Percentiles rank a stretch among this genome's conserved stretches.
phyloP scores from a whole-genome alignment of 129 eudicot genomes.

The Lonicera japonica region DNA sequence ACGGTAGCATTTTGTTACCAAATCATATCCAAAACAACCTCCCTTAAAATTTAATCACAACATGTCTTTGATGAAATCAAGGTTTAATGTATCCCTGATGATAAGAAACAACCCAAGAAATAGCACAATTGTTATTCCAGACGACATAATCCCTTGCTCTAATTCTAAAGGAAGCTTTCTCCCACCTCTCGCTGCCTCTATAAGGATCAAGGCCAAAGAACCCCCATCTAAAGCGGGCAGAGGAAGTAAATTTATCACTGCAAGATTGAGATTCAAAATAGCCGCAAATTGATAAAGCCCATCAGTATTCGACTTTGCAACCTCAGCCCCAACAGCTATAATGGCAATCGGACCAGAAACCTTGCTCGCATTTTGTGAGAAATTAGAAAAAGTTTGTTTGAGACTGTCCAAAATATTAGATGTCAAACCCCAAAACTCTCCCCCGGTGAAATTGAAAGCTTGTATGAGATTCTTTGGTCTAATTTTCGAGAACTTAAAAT shows the following conservation, averaged over 20 bases:
- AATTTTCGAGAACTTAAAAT: conserved; percentile 51
- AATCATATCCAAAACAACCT: background rate
- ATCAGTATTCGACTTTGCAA: conserved; percentile 68
- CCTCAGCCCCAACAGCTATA: conserved; percentile 94
- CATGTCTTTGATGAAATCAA: conserved; percentile 74
- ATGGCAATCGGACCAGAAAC: conserved; percentile 95
- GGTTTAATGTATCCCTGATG: conserved; percentile 77
- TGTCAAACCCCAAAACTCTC: conserved; percentile 78
- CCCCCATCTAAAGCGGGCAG: conserved; percentile 94
- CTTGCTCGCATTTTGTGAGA: conserved; percentile 74
- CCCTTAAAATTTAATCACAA: conserved; percentile 23
- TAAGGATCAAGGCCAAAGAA: conserved; percentile 68
- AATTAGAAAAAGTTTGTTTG: conserved; percentile 72
- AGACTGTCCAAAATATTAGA: conserved; percentile 69
- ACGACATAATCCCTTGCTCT: conserved; percentile 91
- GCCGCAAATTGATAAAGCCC: conserved; percentile 92
- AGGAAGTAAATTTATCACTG: conserved; percentile 88
- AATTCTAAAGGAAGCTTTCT: conserved; percentile 67
- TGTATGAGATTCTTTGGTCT: conserved; percentile 55
- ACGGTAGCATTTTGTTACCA: background rate
- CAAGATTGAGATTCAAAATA: conserved; percentile 78
- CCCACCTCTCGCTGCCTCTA: conserved; percentile 75
- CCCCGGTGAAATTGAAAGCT: conserved; percentile 58
- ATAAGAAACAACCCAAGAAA: conserved; percentile 73
- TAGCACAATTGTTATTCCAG: conserved; percentile 69